Evolutionary conservation across 768 basidiomycete genomes (phyloP), one percentile per base, ranked within the genome.

Genomic region (Pilatotrama ljubarskyi): DNA sequence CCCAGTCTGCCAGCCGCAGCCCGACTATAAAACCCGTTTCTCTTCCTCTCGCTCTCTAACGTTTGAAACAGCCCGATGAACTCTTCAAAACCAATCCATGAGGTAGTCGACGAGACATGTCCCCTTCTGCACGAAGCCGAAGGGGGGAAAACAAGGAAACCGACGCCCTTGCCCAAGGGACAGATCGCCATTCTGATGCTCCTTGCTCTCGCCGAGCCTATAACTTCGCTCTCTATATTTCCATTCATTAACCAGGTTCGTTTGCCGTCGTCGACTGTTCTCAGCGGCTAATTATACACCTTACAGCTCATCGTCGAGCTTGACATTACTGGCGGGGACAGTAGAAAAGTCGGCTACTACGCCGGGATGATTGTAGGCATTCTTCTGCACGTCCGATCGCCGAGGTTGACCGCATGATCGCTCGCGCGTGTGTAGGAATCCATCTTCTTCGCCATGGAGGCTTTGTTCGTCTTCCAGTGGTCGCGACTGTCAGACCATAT

Each of bases 171-270:
- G 3, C 82, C 81, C 4, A 76, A 65, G 60, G 57, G 74, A 32
- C 81, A 82, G 73, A 72, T 83, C n/a, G 63, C 64, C 0, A 68
- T 82, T 18, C 58, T 84, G 43, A 60, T 83, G 55, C 67, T 81
- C 24, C 66, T 78, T 4, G 73, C 72, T 63, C 62, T 81, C 18
- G 73, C 76, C n/a, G 82, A 84, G 67, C 81, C 82, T 17, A 75
- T 81, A 35, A 75, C 78, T 6, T 72, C 75, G 2, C 72, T 73
- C 42, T 79, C 74, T 41, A 84, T 83, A 41, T 77, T 74, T 42
- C 82, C 82, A 0, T 83, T 81, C 69, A 76, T 83, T 14, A 80
- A 80, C 58, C 77, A 82, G 69, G 80, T 76, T 26, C 17, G 66
- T 42, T 3, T 1, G 59, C 22, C 3, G 9, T 15, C 18, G 2